Percentiles rank a stretch among this genome's conserved stretches.
These are phyloP conservation scores for Penicillium sp. DNA, from an alignment of 2,329 filamentous ascomycete genomes.

Conservation along the genomic window DNA sequence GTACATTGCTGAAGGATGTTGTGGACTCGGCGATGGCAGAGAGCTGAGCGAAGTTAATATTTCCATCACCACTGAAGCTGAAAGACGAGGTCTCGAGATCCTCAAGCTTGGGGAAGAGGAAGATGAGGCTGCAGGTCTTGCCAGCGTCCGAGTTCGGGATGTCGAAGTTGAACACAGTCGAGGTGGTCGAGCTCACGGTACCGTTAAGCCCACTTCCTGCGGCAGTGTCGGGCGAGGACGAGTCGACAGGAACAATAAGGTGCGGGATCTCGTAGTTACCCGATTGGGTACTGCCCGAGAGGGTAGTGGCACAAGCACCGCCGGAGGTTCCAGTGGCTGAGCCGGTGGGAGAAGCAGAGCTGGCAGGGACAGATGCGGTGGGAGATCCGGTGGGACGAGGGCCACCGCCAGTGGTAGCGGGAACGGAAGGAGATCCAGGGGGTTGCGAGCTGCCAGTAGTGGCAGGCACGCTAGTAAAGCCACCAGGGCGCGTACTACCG, in stretches of 20 bases:
- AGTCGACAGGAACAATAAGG: conserved; percentile 62
- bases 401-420: neutral
- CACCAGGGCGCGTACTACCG: neutral
- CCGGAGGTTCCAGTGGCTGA: conserved; percentile 17
- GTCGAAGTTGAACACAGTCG: conserved; percentile 69
- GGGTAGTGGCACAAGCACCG: conserved; percentile 46
- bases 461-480: neutral
- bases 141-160: conserved; percentile 55
- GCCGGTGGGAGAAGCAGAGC: conserved; percentile 11
- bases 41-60: conserved; percentile 56
- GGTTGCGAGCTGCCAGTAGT: neutral
- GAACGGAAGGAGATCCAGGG: neutral
- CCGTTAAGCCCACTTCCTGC: conserved; percentile 58
- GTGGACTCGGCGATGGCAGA: conserved; percentile 44
- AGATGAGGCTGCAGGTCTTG: conserved; percentile 64
- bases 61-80: conserved; percentile 55
- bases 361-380: conserved; percentile 12
- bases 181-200: conserved; percentile 53
- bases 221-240: conserved; percentile 52
- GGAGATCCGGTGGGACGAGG: conserved; percentile 4
- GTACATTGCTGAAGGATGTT: conserved; percentile 58
- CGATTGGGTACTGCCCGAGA: conserved; percentile 44
- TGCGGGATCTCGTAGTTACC: conserved; percentile 59
- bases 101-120: conserved; percentile 60
- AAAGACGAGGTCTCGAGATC: conserved; percentile 62